Percentiles rank a stretch among this genome's conserved stretches.
phyloP scores from a whole-genome alignment of 2,329 filamentous ascomycete species.

The Monilinia fructigena region DNA sequence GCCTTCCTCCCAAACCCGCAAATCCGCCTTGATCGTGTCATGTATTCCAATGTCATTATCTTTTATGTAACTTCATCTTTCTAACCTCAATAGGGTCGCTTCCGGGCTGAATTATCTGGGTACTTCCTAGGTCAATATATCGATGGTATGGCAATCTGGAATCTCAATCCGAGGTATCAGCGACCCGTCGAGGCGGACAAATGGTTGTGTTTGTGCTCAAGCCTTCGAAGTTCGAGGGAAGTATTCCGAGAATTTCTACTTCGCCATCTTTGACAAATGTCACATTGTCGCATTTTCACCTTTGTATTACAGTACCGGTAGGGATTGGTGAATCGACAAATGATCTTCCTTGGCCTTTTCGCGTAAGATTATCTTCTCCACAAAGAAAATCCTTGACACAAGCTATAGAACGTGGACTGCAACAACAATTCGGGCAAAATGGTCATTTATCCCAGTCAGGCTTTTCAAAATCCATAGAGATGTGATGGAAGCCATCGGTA shows the following conservation, averaged over 20 bases:
- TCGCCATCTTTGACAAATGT: background rate
- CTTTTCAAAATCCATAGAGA: background rate
- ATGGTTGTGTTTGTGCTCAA: background rate
- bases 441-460: background rate
- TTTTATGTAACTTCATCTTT: background rate
- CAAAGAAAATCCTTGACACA: background rate
- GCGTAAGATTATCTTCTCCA: slow-evolving; percentile 9
- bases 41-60: background rate
- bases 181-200: background rate
- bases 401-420: background rate
- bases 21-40: background rate
- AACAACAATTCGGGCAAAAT: background rate
- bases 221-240: background rate
- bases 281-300: background rate
- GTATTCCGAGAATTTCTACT: background rate
- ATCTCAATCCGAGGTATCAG: background rate
- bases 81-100: background rate
- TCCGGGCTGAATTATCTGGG: background rate
- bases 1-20: background rate
- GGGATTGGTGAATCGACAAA: background rate
- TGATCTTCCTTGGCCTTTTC: slow-evolving; percentile 7
- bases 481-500: too few relatives aligned
- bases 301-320: background rate
- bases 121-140: background rate
- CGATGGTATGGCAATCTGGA: background rate